A percentile compares a stretch with the other conserved stretches of the same genome.
phyloP scores from a whole-genome alignment of 352 stramenopile genomes.

The Globisporangium paddicum region DNA sequence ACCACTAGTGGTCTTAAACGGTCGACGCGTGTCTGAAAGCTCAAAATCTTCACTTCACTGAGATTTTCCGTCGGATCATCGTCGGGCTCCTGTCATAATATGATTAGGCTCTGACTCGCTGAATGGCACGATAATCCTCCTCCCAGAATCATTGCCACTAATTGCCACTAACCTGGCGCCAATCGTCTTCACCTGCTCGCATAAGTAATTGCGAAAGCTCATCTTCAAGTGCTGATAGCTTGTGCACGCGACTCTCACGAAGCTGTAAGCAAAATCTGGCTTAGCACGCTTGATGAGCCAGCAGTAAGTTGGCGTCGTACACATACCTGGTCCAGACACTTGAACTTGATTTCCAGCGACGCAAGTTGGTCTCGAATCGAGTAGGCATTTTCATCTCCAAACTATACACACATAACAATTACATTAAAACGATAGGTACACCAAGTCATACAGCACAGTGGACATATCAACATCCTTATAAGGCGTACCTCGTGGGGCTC shows the following conservation, averaged over 20 bases:
- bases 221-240: background rate
- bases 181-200: background rate
- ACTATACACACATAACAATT: constrained; percentile 2
- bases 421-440: background rate
- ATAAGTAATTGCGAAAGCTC: background rate
- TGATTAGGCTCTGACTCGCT: background rate
- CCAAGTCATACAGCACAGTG: background rate
- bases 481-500: constrained; percentile 15
- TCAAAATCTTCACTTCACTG: constrained; percentile 7
- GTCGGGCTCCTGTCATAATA: background rate
- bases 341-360: constrained; percentile 32
- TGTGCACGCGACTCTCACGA: background rate
- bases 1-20: constrained; percentile 7
- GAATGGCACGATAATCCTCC: background rate
- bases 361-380: constrained; percentile 28
- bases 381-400: constrained; percentile 2
- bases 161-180: background rate
- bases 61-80: constrained; percentile 7
- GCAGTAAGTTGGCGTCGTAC: background rate
- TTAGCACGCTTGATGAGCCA: too few species aligned
- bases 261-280: constrained; percentile 12
- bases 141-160: background rate
- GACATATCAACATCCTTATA: background rate
- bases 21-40: constrained; percentile 4
- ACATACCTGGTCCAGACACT: constrained; percentile 31